Percentiles rank a stretch among this genome's conserved stretches.
These are phyloP conservation scores for Coniochaeta sp. DNA, from an alignment of 2,329 filamentous ascomycete species.

Conservation along the genomic window DNA sequence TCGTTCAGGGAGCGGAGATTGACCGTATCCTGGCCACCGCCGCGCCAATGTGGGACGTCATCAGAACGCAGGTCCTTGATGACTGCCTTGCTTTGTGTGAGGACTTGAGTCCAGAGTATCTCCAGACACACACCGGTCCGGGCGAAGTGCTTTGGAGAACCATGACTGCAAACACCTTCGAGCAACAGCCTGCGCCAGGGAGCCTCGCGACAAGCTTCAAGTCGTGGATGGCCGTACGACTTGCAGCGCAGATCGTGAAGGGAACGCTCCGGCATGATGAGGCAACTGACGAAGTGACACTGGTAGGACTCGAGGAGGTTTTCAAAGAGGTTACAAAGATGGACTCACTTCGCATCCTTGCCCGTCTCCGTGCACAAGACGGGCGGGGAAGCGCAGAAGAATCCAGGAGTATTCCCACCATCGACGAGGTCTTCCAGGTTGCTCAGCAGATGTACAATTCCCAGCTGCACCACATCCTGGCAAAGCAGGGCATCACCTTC, in stretches of 20 bases:
- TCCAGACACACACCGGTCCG: constrained; percentile 5
- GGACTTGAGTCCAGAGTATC: background rate
- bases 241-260: background rate
- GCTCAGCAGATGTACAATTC: background rate
- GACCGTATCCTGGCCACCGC: background rate
- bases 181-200: background rate
- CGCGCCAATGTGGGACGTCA: background rate
- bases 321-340: background rate
- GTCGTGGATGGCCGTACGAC: background rate
- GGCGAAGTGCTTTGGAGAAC: constrained; percentile 5
- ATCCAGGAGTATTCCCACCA: background rate
- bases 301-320: background rate
- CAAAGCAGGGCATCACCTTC: background rate
- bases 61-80: constrained; percentile 1
- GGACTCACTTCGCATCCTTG: background rate
- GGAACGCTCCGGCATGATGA: background rate
- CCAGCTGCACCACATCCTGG: background rate
- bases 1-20: background rate
- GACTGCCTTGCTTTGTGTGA: background rate
- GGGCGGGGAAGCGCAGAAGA: background rate
- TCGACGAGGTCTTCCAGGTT: background rate
- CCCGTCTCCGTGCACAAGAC: background rate
- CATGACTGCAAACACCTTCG: constrained; percentile 2
- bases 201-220: background rate
- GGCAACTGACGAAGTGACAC: background rate